Evolutionary conservation across 1,139 yeast genomes (phyloP).

Genomic region (Blastobotrys petasosporus): DNA sequence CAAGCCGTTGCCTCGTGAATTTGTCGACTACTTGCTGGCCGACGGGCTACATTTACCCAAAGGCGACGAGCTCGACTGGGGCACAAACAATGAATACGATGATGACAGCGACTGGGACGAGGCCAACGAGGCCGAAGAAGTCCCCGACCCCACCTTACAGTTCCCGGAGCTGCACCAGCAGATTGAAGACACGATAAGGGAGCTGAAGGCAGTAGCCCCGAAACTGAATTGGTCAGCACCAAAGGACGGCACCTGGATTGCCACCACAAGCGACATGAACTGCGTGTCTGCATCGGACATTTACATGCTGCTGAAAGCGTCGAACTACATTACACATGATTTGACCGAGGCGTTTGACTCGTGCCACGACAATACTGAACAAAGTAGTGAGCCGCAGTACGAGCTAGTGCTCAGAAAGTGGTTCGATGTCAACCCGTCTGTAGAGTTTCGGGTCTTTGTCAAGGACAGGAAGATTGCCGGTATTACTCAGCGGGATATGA

Average conservation of each 20-base stretch:
- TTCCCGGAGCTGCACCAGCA: constrained; percentile 56
- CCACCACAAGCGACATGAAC: constrained; percentile 66
- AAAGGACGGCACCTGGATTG: constrained; percentile 88
- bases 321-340: constrained; percentile 84
- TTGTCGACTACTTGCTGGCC: constrained; percentile 61
- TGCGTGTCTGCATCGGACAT: constrained; percentile 69
- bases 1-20: constrained; percentile 58
- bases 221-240: constrained; percentile 97
- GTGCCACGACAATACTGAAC: constrained; percentile 25
- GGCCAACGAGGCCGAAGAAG: constrained; percentile 45
- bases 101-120: constrained; percentile 70
- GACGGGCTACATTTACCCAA: constrained; percentile 73
- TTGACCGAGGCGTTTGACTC: constrained; percentile 61
- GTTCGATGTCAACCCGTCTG: constrained; percentile 76
- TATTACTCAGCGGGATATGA: constrained; percentile 78
- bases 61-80: constrained; percentile 22
- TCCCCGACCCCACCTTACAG: constrained; percentile 35
- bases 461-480: constrained; percentile 58
- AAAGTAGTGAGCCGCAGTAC: constrained; percentile 30
- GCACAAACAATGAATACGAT: constrained; percentile 36
- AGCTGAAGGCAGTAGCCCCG: constrained; percentile 63
- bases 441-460: constrained; percentile 85
- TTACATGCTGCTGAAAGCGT: constrained; percentile 73
- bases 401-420: constrained; percentile 78
- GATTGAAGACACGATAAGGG: constrained; percentile 41